Conservation (phyloP, 345 rosid species). For the Gossypium arboreum region DNA sequence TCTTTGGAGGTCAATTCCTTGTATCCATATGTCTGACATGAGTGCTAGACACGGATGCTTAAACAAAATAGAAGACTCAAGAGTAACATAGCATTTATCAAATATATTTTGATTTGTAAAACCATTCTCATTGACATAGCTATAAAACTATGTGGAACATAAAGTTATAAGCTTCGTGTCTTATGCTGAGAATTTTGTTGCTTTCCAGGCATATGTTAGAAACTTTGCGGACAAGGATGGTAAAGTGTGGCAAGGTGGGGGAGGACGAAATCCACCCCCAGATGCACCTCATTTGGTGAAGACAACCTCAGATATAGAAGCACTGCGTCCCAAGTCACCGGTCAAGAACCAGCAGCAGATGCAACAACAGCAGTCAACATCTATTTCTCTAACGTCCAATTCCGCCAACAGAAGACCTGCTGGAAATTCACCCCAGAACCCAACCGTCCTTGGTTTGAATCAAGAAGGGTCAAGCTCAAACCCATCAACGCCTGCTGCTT, state of each 20-base stretch:
- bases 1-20: neutral
- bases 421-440: conserved; percentile 74
- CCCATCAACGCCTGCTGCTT: conserved; percentile 54
- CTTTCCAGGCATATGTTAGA: conserved; percentile 55
- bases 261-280: conserved; percentile 94
- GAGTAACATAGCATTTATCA: neutral
- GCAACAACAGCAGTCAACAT: conserved; percentile 53
- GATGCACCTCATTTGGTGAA: conserved; percentile 83
- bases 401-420: conserved; percentile 62
- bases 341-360: conserved; percentile 92
- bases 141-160: conserved; percentile 1
- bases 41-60: neutral
- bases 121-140: neutral
- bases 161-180: neutral
- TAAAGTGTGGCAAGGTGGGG: conserved; percentile 98
- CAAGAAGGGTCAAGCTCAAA: conserved; percentile 65
- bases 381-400: conserved; percentile 61
- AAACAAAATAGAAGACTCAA: neutral
- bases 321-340: conserved; percentile 91
- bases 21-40: neutral
- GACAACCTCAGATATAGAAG: conserved; percentile 83
- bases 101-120: neutral
- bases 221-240: conserved; percentile 91
- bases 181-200: conserved; percentile 4
- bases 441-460: conserved; percentile 37